phyloP scores from a whole-genome alignment of 768 basidiomycete genomes.

The Lyophyllum decastes region DNA sequence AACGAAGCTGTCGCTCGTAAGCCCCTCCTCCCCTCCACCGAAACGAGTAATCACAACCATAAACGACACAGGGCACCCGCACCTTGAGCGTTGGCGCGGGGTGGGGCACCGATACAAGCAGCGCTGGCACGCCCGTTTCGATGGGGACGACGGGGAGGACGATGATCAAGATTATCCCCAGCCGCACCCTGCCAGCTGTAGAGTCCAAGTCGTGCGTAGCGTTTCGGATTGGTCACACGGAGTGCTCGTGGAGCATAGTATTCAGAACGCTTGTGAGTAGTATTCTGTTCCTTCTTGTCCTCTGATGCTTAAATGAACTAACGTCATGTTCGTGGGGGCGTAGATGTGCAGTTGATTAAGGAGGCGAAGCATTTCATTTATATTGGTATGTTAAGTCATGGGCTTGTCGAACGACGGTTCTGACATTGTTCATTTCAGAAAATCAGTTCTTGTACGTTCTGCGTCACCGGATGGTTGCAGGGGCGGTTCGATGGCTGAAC shows the following conservation, averaged over 20 bases:
- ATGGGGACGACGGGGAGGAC: conserved; percentile 39
- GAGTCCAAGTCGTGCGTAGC: conserved; percentile 82
- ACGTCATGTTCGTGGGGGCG: background rate
- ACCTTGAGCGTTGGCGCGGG: conserved; percentile 57
- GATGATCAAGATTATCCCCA: conserved; percentile 36
- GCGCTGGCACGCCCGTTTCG: conserved; percentile 52
- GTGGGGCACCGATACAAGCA: conserved; percentile 64
- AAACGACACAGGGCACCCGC: conserved; percentile 55
- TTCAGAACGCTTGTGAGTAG: conserved; percentile 91
- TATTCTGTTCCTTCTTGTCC: conserved; percentile 15
- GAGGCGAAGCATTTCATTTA: conserved; percentile 90
- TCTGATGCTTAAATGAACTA: background rate
- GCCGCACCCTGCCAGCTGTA: conserved; percentile 51
- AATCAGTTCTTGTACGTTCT: conserved; percentile 85
- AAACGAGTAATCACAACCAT: background rate
- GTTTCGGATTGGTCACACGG: conserved; percentile 96
- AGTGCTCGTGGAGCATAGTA: conserved; percentile 84
- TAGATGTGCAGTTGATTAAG: conserved; percentile 77
- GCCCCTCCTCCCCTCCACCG: background rate
- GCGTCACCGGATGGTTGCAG: background rate
- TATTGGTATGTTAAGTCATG: conserved; percentile 62
- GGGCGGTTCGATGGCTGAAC: conserved; percentile 6
- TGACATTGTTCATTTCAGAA: conserved; percentile 37
- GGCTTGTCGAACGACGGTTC: background rate
- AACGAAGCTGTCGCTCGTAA: conserved; percentile 50